Conservation (phyloP, 306 rosid species). For the Cyclanthera cordifolia region DNA sequence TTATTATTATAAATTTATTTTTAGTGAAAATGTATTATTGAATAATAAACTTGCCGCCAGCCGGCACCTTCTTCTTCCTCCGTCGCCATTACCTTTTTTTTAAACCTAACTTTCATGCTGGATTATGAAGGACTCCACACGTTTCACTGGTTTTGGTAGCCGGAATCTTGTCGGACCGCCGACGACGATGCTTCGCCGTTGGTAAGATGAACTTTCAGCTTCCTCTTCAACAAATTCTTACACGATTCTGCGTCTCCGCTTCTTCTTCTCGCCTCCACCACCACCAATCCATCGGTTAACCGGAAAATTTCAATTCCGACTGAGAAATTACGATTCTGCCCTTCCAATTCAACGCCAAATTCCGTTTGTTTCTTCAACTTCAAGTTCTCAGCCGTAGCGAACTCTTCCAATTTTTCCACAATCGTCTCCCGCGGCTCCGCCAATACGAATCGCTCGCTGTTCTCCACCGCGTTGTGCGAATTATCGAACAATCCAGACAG, state of each 20-base stretch:
- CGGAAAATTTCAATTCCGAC: conserved; percentile 32
- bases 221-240: conserved; percentile 31
- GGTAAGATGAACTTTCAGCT: conserved; percentile 25
- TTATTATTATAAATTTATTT: too few relatives aligned
- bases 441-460: conserved; percentile 27
- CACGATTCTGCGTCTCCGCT: conserved; percentile 21
- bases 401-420: conserved; percentile 26
- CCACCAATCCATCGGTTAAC: conserved; percentile 32
- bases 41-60: too few relatives aligned
- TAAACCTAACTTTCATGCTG: background rate
- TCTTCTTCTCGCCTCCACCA: conserved; percentile 46
- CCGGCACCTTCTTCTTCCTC: too few relatives aligned
- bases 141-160: background rate
- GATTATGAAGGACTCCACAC: background rate
- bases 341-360: conserved; percentile 39
- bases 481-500: conserved; percentile 29
- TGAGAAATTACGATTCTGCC: conserved; percentile 19
- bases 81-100: too few relatives aligned
- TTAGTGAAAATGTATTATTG: too few relatives aligned
- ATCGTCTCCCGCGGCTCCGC: conserved; percentile 27
- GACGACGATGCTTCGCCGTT: conserved; percentile 6
- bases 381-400: conserved; percentile 29
- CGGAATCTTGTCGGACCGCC: background rate
- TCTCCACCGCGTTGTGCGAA: conserved; percentile 6
- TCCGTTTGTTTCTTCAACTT: conserved; percentile 33